Evolutionary conservation across 352 stramenopile genomes (phyloP), one percentile per base, ranked within the genome.

Genomic region (Halophytophthora batemanensis): DNA sequence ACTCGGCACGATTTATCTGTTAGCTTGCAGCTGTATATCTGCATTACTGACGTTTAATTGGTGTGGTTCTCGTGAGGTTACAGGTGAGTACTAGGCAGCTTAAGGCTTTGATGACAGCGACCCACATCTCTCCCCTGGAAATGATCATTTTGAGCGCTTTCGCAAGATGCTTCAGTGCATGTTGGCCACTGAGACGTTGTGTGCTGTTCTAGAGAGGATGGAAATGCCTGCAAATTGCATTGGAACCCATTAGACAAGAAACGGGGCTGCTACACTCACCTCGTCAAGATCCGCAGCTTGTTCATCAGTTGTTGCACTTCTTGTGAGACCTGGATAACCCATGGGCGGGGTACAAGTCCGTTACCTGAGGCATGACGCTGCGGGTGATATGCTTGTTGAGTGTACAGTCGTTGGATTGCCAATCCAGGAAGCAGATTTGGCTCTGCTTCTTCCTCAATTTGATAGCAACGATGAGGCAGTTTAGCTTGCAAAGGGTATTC

Each of bases 1-100:
- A 8, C 50, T 77, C 12, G 67, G 53, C 61, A 53, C 38, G 39
- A n/a, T n/a, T n/a, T n/a, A n/a, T n/a, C n/a, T n/a, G n/a, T n/a
- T n/a, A n/a, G n/a, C n/a, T n/a, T n/a, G n/a, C n/a, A n/a, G n/a
- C n/a, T n/a, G n/a, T n/a, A n/a, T n/a, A n/a, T n/a, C n/a, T n/a
- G n/a, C 15, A n/a, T 10, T 14, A 52, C 7, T 46, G 6, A 37
- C 36, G 15, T 36, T 33, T 48, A 6, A n/a, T 36, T 48, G 21
- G 6, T 45, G 14, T 6, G 15, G 18, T 31, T 45, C 6, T 25
- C 13, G 23, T 21, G 36, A 18, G 8, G 31, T 15, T 51, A 47
- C 7, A 59, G 28, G 33, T 11, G 31, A 61, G 7, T 56, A 61
- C 33, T 65, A 33, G 40, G 39, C 48, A 38, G 39, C 44, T 2